A percentile compares a stretch with the other conserved stretches of the same genome.
Conservation (phyloP, 2,329 filamentous ascomycete species). For the Claviceps purpurea region DNA sequence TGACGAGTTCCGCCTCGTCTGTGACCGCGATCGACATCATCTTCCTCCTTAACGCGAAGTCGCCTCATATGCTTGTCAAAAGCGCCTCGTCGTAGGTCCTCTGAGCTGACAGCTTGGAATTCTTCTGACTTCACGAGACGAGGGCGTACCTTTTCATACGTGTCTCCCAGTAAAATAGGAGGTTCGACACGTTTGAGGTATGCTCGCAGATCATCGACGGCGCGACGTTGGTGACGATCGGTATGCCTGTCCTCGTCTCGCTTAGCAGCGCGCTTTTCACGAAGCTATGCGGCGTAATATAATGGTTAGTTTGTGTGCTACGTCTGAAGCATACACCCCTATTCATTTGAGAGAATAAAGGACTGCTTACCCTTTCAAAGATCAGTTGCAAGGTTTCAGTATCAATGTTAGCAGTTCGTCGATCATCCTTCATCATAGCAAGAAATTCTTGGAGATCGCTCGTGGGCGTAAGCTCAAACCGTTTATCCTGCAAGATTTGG, state of each 20-base stretch:
- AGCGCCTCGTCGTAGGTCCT: slow-evolving; percentile 67
- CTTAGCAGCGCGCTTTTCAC: slow-evolving; percentile 72
- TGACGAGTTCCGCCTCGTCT: slow-evolving; percentile 42
- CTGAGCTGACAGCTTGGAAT: slow-evolving; percentile 68
- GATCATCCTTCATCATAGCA: slow-evolving; percentile 69
- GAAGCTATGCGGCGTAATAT: slow-evolving; percentile 38
- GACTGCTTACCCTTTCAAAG: slow-evolving; percentile 56
- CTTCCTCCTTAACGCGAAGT: slow-evolving; percentile 82
- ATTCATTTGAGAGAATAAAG: background rate
- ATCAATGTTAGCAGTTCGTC: slow-evolving; percentile 77
- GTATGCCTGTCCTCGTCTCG: slow-evolving; percentile 74
- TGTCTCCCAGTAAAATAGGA: slow-evolving; percentile 62
- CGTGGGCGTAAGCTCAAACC: slow-evolving; percentile 76
- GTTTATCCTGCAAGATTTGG: slow-evolving; percentile 52
- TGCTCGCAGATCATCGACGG: slow-evolving; percentile 71
- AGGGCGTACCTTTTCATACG: slow-evolving; percentile 75
- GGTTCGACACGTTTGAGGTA: slow-evolving; percentile 85
- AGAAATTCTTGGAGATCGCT: slow-evolving; percentile 85
- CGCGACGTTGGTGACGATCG: slow-evolving; percentile 75
- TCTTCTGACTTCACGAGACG: slow-evolving; percentile 72
- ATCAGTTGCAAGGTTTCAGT: slow-evolving; percentile 66
- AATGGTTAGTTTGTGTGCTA: background rate
- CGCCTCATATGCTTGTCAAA: slow-evolving; percentile 90
- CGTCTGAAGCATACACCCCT: too few relatives aligned
- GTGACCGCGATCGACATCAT: slow-evolving; percentile 57